Conservation (phyloP, 2,329 filamentous ascomycete species). For the Paraconiothyrium sp. region DNA sequence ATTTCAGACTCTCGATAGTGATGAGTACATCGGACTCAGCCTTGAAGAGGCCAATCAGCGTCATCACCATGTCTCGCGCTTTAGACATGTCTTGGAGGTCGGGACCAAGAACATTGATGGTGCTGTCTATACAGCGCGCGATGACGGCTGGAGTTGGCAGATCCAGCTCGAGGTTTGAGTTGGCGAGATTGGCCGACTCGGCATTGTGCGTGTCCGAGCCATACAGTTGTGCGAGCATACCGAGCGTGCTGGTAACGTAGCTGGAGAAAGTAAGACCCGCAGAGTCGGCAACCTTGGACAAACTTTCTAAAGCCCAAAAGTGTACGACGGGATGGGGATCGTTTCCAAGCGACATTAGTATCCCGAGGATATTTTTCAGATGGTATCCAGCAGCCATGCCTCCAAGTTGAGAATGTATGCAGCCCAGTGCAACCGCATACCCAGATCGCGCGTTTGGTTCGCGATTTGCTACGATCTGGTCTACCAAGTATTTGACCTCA, state of each 20-base stretch:
- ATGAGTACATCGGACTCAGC: slow-evolving; percentile 76
- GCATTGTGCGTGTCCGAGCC: slow-evolving; percentile 90
- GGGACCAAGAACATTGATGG: slow-evolving; percentile 94
- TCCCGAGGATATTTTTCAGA: slow-evolving; percentile 95
- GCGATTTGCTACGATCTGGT: slow-evolving; percentile 92
- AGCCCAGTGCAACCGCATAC: slow-evolving; percentile 91
- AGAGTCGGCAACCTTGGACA: slow-evolving; percentile 87
- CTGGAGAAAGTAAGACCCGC: slow-evolving; percentile 91
- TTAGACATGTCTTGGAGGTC: slow-evolving; percentile 93
- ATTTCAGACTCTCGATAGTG: slow-evolving; percentile 79
- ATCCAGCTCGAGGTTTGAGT: slow-evolving; percentile 90
- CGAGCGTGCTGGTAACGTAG: slow-evolving; percentile 88
- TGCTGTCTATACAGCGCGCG: slow-evolving; percentile 88
- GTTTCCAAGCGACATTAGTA: slow-evolving; percentile 96
- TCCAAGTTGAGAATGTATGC: slow-evolving; percentile 93
- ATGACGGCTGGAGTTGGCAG: slow-evolving; percentile 83
- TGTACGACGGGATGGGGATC: slow-evolving; percentile 96
- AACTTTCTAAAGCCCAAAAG: slow-evolving; percentile 92
- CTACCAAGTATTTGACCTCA: slow-evolving; percentile 90
- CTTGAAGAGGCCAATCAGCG: slow-evolving; percentile 83
- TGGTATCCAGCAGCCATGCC: slow-evolving; percentile 98
- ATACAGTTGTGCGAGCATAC: slow-evolving; percentile 94
- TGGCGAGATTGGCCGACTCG: slow-evolving; percentile 79
- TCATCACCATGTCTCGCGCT: slow-evolving; percentile 90
- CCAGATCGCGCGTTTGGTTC: slow-evolving; percentile 93